Base-by-base conservation (phyloP, 2,329 filamentous ascomycete species). In the Pseudogymnoascus sp. region DNA sequence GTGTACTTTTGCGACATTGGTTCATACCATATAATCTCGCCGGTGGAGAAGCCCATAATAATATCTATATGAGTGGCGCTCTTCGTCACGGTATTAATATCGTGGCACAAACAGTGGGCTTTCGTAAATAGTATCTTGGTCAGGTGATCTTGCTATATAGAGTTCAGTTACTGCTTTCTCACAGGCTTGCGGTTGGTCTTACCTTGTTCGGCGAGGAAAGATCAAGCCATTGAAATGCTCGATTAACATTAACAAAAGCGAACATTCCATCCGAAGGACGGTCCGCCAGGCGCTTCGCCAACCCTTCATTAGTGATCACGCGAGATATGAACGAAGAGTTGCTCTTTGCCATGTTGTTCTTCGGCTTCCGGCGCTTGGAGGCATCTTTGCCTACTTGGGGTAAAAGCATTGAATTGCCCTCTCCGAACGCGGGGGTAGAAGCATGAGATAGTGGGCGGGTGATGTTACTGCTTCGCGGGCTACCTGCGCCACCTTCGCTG, bases 291-390 rank as follows among this genome's bases (percentile, higher is more conserved):
- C 90, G 87, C 76, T 95, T 96, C 21, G 83, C 82, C 62, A 96
- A 76, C 4, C 82, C 82, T 70, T 99, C 95, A 71, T 96, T 90
- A 14, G 92, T 87, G 67, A 97, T 96, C 33, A 97, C 93, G 62
- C 95, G 82, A n/a, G 93, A 97, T 31, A 99, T 95, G 73, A 97
- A 99, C 0, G 93, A 96, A 8, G 95, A 99, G 75, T 96, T 97
- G 78, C 92, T 97, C 80, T 99, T 99, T 61, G 93, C 87, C 75
- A 99, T 95, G 75, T 96, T 97, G 76, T 93, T 97, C 81, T 97
- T 99, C 2, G 95, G 95, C 75, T 99, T 99, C 72, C 88, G 85
- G 73, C 86, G 84, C 80, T 97, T 97, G 67, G 84, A 86, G 42
- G 84, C 82, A 71, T 93, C 90, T 71, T 91, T 91, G 31, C 82